A percentile compares a stretch with the other conserved stretches of the same genome.
Evolutionary conservation across 2,329 filamentous ascomycete genomes (phyloP).

Genomic region (Colletotrichum incanum): DNA sequence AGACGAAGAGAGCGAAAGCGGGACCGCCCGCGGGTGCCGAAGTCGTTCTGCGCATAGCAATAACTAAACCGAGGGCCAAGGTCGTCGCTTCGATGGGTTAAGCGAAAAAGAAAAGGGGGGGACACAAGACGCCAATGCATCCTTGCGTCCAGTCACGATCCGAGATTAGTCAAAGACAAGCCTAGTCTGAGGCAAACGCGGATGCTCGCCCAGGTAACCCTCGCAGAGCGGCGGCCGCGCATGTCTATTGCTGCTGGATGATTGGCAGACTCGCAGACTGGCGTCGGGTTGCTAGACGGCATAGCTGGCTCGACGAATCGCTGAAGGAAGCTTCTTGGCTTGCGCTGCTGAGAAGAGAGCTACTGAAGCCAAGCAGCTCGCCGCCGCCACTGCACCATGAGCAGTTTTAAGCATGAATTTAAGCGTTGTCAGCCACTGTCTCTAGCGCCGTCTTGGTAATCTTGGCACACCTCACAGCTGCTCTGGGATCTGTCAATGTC

Average conservation of each 20-base stretch:
- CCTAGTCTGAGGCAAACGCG: conserved; percentile 19
- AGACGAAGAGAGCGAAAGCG: not conserved
- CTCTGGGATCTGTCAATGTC: conserved; percentile 38
- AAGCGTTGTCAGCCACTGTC: conserved; percentile 62
- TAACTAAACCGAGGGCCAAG: not conserved
- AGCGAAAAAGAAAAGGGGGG: not conserved
- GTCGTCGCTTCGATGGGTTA: not conserved
- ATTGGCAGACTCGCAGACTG: not conserved
- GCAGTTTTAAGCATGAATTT: conserved; percentile 65
- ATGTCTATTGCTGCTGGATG: not conserved
- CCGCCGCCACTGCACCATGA: conserved; percentile 39
- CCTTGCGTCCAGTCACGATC: conserved; percentile 24
- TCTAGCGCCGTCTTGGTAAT: conserved; percentile 45
- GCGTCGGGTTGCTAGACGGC: not conserved
- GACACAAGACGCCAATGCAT: not conserved
- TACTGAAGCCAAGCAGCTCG: conserved; percentile 15
- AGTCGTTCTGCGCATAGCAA: not conserved
- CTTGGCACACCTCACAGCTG: conserved; percentile 56
- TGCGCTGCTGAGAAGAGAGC: not conserved
- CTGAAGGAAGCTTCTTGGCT: not conserved
- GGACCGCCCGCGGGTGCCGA: not conserved
- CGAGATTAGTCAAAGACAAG: conserved; percentile 24
- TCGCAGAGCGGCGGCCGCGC: not conserved
- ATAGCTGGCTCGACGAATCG: not conserved
- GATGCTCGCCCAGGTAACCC: not conserved